Evolutionary conservation across 768 basidiomycete genomes (phyloP).

Genomic region (Russula virescens): DNA sequence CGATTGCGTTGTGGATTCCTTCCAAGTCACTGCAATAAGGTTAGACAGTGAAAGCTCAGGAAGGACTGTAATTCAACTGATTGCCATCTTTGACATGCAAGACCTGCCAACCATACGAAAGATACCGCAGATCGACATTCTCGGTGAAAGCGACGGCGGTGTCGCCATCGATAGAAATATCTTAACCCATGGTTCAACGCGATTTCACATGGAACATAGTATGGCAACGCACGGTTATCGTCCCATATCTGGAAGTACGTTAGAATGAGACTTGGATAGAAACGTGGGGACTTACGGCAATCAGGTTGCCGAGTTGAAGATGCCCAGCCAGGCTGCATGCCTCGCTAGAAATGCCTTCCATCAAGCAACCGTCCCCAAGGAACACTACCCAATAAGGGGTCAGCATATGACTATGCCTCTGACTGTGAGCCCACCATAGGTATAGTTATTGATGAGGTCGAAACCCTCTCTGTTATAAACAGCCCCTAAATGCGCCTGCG

Average conservation of each 20-base stretch:
- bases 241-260: constrained; percentile 67
- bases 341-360: constrained; percentile 95
- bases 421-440: constrained; percentile 58
- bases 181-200: constrained; percentile 35
- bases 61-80: constrained; percentile 36
- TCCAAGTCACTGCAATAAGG: constrained; percentile 56
- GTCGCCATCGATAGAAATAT: constrained; percentile 95
- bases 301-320: constrained; percentile 86
- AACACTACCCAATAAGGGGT: constrained; percentile 52
- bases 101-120: constrained; percentile 92
- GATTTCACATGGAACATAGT: constrained; percentile 4
- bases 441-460: constrained; percentile 78
- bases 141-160: constrained; percentile 93
- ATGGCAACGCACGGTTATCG: constrained; percentile 71
- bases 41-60: constrained; percentile 8
- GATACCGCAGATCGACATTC: constrained; percentile 82
- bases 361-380: constrained; percentile 91
- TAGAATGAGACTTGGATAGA: constrained; percentile 16
- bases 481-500: constrained; percentile 86
- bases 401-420: constrained; percentile 10
- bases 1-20: constrained; percentile 73
- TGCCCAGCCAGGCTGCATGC: constrained; percentile 92
- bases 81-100: constrained; percentile 79
- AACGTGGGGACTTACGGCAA: constrained; percentile 56
- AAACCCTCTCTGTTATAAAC: constrained; percentile 84